These are phyloP conservation scores for Pythium scleroteichum DNA, from an alignment of 352 stramenopile genomes.

Conservation along the genomic window DNA sequence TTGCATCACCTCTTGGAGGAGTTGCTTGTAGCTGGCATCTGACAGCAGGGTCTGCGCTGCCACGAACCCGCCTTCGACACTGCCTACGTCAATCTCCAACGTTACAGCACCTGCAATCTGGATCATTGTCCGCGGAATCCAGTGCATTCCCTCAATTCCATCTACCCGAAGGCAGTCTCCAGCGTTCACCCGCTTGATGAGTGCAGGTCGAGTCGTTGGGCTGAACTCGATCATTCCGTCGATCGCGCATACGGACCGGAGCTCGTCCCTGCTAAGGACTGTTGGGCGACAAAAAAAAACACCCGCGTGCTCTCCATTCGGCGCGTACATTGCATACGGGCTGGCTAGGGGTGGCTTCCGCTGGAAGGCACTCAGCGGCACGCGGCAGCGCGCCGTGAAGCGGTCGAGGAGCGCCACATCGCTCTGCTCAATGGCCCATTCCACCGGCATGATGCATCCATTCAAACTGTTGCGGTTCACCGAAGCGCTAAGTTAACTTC, in stretches of 20 bases:
- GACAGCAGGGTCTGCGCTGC: conserved; percentile 39
- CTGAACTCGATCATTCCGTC: conserved; percentile 16
- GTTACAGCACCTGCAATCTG: conserved; percentile 49
- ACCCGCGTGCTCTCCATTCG: neutral
- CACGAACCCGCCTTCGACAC: neutral
- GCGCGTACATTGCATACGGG: conserved; percentile 32
- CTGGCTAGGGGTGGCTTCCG: conserved; percentile 37
- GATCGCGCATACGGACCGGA: neutral
- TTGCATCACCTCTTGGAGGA: conserved; percentile 61
- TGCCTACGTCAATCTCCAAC: conserved; percentile 36
- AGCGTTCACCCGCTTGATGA: neutral
- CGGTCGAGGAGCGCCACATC: conserved; percentile 31
- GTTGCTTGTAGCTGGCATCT: conserved; percentile 36
- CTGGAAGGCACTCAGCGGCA: conserved; percentile 38
- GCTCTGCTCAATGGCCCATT: conserved; percentile 27
- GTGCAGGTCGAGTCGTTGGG: conserved; percentile 1
- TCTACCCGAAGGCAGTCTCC: conserved; percentile 6
- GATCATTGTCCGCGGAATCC: conserved; percentile 49
- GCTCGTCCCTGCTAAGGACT: conserved; percentile 14
- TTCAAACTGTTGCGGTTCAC: neutral
- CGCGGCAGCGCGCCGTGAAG: conserved; percentile 62
- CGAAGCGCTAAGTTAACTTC: conserved; percentile 7
- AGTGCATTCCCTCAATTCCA: conserved; percentile 27
- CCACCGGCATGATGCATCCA: conserved; percentile 17
- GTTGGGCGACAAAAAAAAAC: conserved; percentile 46